Percentiles rank a stretch among this genome's conserved stretches.
phyloP scores from a whole-genome alignment of 1,284 basidiomycete genomes.

The Limonomyces culmigenus region DNA sequence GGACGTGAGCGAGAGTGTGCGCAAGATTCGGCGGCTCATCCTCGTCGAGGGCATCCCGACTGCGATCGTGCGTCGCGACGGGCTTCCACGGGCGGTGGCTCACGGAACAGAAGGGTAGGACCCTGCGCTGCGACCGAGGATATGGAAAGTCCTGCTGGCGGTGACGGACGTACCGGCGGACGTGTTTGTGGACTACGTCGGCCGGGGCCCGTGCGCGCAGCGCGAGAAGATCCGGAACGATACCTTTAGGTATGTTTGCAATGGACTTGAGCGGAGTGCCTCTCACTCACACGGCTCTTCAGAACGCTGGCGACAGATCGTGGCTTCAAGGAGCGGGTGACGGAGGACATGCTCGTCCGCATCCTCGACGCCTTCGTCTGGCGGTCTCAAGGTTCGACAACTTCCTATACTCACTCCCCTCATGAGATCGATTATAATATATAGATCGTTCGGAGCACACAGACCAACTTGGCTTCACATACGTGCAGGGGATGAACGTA shows the following conservation, averaged over 20 bases:
- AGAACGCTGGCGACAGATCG: conserved; percentile 91
- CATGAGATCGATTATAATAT: neutral
- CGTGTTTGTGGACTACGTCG: conserved; percentile 68
- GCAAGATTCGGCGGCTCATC: conserved; percentile 69
- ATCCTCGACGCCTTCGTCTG: conserved; percentile 94
- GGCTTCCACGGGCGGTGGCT: neutral
- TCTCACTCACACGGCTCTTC: too few relatives aligned
- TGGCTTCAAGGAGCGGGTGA: conserved; percentile 87
- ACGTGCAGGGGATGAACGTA: conserved; percentile 98
- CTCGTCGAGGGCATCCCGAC: conserved; percentile 81
- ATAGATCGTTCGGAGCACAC: conserved; percentile 41
- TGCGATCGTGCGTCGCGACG: conserved; percentile 21
- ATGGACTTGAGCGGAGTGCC: too few relatives aligned
- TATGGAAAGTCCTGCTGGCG: conserved; percentile 86
- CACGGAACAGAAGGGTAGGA: conserved; percentile 49
- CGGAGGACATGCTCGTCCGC: conserved; percentile 92
- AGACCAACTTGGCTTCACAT: conserved; percentile 70
- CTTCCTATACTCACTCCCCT: neutral
- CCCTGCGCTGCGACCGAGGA: conserved; percentile 54
- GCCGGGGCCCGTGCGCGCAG: conserved; percentile 72
- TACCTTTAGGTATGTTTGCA: conserved; percentile 57
- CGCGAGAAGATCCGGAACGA: conserved; percentile 80
- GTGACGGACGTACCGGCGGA: conserved; percentile 59
- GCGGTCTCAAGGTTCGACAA: conserved; percentile 14
- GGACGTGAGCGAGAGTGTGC: conserved; percentile 65